Base-by-base conservation (phyloP, 768 basidiomycete genomes). In the Amanita muscaria region DNA sequence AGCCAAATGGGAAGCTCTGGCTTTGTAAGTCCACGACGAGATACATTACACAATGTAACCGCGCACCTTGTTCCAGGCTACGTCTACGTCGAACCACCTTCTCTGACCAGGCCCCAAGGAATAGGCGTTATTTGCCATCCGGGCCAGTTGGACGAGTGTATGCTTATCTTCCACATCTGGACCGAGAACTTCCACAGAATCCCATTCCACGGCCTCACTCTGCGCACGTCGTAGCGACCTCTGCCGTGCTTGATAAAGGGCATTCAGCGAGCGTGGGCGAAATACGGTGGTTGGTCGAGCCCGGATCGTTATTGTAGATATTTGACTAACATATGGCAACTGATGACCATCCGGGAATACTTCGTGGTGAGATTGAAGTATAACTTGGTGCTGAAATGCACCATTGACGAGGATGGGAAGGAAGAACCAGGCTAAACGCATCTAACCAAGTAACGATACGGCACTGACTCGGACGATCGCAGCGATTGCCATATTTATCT, bases 101-200 rank as follows among this genome's bases (percentile, higher is more conserved):
- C 67, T 71, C 54, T 69, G 64, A 5, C 79, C 77, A 12, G 86
- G 83, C n/a, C n/a, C n/a, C 23, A 78, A 59, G 9, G 82, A 77
- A 64, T 97, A 97, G 1, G 94, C 93, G 58, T 97, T 88, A 27
- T 80, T 87, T 8, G 82, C 71, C 83, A 97, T 93, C 47, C 87
- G 67, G 60, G 86, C 92, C 22, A 98, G 72, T 57, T 90, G 82
- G 2, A 73, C 69, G 5, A 97, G 64, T 0, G 92, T 96, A 53
- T 85, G 81, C 42, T 72, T 65, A 58, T 94, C 87, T 47, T 75
- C 72, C 12, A 91, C 61, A 56, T 96, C 84, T 0, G 94, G 94
- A 3, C 71, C 88, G 3, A 74, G 66, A 9, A 88, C 67, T 33
- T 79, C 67, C 2, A 76, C 59, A 38, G 71, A 67, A 25, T 84